A percentile compares a stretch with the other conserved stretches of the same genome.
Evolutionary conservation across 163 green algal species (phyloP).

Genomic region (Chlorella variabilis): DNA sequence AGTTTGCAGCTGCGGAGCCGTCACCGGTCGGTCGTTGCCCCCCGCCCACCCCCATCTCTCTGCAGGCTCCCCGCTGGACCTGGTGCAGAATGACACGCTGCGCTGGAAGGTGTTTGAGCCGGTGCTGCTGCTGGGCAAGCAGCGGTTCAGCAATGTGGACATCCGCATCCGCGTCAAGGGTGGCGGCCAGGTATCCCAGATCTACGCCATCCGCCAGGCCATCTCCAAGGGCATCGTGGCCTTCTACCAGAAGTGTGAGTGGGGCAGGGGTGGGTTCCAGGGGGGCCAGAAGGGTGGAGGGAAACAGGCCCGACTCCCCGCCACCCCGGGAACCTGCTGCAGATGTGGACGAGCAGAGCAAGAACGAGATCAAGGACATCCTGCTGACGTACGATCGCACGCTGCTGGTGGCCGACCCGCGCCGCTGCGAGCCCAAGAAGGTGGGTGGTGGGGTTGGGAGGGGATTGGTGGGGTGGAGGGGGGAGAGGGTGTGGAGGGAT

Average conservation of each 20-base stretch:
- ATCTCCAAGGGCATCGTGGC: conserved; percentile 98
- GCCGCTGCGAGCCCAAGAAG: conserved; percentile 99
- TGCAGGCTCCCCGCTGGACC: conserved; percentile 92
- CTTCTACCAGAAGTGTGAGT: conserved; percentile 99
- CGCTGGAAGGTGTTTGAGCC: conserved; percentile 97
- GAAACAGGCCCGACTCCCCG: too few relatives aligned
- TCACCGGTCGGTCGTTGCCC: too few relatives aligned
- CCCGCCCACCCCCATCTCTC: too few relatives aligned
- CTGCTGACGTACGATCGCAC: conserved; percentile 97
- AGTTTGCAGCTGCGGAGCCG: too few relatives aligned
- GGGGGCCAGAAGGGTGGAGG: background rate
- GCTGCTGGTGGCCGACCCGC: conserved; percentile 96
- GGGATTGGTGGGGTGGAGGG: too few relatives aligned
- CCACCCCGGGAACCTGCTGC: too few relatives aligned
- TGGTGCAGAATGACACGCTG: conserved; percentile 95
- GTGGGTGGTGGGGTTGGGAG: too few relatives aligned
- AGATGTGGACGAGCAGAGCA: conserved; percentile 97
- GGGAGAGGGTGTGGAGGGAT: too few relatives aligned
- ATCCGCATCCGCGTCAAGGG: conserved; percentile 97
- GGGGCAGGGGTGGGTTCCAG: too few relatives aligned
- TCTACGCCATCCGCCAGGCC: conserved; percentile 97
- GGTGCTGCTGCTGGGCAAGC: conserved; percentile 94
- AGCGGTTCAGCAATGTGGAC: conserved; percentile 94
- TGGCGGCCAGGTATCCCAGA: conserved; percentile 95
- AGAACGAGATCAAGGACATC: conserved; percentile 98